A percentile compares a stretch with the other conserved stretches of the same genome.
phyloP scores from a whole-genome alignment of 164 flowering plant genomes.

The Buxus sempervirens region DNA sequence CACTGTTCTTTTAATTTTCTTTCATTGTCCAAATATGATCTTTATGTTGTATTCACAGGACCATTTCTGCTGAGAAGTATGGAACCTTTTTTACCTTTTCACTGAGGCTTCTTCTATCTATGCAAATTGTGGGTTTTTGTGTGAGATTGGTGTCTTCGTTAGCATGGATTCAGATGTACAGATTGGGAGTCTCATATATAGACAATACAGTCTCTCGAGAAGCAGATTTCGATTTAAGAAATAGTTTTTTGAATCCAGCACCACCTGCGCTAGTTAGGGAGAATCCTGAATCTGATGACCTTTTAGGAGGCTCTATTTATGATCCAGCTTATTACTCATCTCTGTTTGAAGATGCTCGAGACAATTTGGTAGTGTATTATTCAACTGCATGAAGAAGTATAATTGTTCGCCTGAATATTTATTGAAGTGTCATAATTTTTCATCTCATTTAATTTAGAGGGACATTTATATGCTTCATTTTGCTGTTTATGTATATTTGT shows the following conservation, averaged over 20 bases:
- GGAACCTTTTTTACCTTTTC: slow-evolving; percentile 48
- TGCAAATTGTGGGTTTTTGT: slow-evolving; percentile 71
- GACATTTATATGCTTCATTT: not conserved
- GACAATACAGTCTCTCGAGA: slow-evolving; percentile 44
- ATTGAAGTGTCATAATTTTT: not conserved
- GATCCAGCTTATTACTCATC: slow-evolving; percentile 86
- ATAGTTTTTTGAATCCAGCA: slow-evolving; percentile 67
- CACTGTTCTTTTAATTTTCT: not conserved
- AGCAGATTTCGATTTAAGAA: slow-evolving; percentile 62
- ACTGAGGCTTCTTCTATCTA: slow-evolving; percentile 59
- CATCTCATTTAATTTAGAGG: not conserved
- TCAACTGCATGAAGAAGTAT: not conserved
- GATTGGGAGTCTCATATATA: slow-evolving; percentile 62
- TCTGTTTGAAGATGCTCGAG: slow-evolving; percentile 65
- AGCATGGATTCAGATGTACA: slow-evolving; percentile 90
- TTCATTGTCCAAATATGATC: not conserved
- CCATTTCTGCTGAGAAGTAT: slow-evolving; percentile 45
- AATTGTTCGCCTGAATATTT: not conserved
- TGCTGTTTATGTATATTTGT: too few species aligned
- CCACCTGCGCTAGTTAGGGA: slow-evolving; percentile 38
- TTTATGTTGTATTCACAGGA: slow-evolving; percentile 42
- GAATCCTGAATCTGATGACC: slow-evolving; percentile 50
- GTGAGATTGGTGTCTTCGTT: slow-evolving; percentile 71
- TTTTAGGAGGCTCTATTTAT: slow-evolving; percentile 73
- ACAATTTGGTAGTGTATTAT: slow-evolving; percentile 40